Base-by-base conservation (phyloP, 2,329 filamentous ascomycete species). In the Hortaea werneckii region DNA sequence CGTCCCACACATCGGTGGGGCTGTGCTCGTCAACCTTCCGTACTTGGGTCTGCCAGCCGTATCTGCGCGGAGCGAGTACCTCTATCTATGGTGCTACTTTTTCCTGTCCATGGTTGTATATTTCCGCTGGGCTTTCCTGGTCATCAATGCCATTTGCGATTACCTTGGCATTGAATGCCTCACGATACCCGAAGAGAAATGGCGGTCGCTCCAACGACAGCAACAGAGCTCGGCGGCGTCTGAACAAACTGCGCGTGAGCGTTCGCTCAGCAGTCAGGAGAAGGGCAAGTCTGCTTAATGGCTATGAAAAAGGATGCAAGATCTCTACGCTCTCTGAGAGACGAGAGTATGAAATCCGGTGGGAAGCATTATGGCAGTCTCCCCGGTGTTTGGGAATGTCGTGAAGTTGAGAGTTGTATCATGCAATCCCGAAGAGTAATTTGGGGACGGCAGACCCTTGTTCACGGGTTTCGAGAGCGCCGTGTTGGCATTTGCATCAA, bases 101-200 rank as follows among this genome's bases (percentile, higher is more conserved):
- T 58, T 85, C 41, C 92, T 95, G 63, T 82, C 89, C 1, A 70
- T 82, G 40, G 69, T 89, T n/a, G 85, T 87, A 3, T 98, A 98
- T 67, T 89, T 85, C 65, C 80, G 85, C 55, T 98, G 92, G 92
- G 92, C 92, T 0, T 83, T 85, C 58, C 73, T 95, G 37, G 89
- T 96, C 41, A 87, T 95, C 59, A 85, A 82, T 51, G 85, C 84
- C 62, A 96, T 98, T 58, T 96, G 92, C 69, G 76, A 82, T 45
- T 96, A 85, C 67, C 72, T 98, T 26, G 88, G 87, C 51, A 98
- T 98, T 72, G 92, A 90, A 61, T 95, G 90, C 60, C 70, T 98
- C 54, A 96, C 89, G 1, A 95, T 98, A 50, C 69, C 70, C 2
- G 55, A 57, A 39, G 60, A 64, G 39, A 66, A 63, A 46, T 60